These are phyloP conservation scores for Yarrowia sp. DNA, from an alignment of 805 yeast genomes.

Conservation along the genomic window DNA sequence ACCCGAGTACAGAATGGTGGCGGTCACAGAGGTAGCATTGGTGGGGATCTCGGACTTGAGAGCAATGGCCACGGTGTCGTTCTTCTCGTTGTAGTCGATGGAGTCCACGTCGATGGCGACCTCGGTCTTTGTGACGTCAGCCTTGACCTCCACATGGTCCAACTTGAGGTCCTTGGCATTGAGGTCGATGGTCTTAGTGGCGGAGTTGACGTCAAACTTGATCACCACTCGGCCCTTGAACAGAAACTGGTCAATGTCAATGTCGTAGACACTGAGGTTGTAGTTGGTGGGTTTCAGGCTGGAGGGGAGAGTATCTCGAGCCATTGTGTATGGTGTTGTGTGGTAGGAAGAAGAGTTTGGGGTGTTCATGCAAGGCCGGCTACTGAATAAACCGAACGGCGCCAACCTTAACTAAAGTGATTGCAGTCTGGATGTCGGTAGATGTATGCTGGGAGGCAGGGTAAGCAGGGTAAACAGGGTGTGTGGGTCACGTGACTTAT, in stretches of 20 bases:
- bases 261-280: constrained; percentile 57
- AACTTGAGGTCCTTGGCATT: constrained; percentile 56
- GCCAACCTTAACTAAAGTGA: not conserved
- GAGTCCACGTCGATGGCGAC: constrained; percentile 36
- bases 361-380: too few relatives aligned
- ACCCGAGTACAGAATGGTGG: constrained; percentile 58
- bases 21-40: constrained; percentile 43
- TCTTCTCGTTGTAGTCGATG: constrained; percentile 44
- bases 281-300: constrained; percentile 74
- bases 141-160: constrained; percentile 39
- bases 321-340: constrained; percentile 24
- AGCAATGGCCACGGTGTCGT: constrained; percentile 59
- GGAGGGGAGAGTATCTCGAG: constrained; percentile 54
- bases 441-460: too few relatives aligned
- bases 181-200: constrained; percentile 56
- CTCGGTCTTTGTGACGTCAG: constrained; percentile 32
- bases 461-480: too few relatives aligned
- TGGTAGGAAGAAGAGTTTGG: not conserved
- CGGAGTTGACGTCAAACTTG: constrained; percentile 44
- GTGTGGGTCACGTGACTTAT: too few relatives aligned
- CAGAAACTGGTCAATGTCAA: constrained; percentile 48
- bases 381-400: not conserved
- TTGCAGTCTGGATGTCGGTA: too few relatives aligned
- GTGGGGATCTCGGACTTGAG: constrained; percentile 43
- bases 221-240: constrained; percentile 42